Percentiles rank a stretch among this genome's conserved stretches.
phyloP scores from a whole-genome alignment of 331 rosid species.

The Pyracantha coccinea region DNA sequence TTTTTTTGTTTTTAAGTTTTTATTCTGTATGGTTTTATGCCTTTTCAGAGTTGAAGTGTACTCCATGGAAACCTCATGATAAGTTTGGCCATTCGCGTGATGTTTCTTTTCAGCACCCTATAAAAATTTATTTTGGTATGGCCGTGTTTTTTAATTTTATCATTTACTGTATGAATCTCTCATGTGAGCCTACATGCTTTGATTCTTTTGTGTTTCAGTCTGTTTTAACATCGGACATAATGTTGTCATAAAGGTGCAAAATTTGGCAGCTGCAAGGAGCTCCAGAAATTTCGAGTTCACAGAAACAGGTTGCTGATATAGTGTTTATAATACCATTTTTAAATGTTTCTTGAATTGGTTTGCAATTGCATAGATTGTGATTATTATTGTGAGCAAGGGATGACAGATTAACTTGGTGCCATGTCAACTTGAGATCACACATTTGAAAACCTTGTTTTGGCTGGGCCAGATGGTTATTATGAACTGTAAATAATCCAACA shows the following conservation, averaged over 20 bases:
- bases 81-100: slow-evolving; percentile 73
- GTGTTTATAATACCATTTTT: neutral
- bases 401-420: neutral
- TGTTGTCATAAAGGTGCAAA: slow-evolving; percentile 63
- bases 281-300: slow-evolving; percentile 63
- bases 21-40: slow-evolving; percentile 11
- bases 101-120: slow-evolving; percentile 85
- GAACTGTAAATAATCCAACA: neutral
- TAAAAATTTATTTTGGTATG: slow-evolving; percentile 90
- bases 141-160: neutral
- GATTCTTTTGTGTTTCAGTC: neutral
- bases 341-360: neutral
- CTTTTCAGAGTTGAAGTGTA: slow-evolving; percentile 60
- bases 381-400: neutral
- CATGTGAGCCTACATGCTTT: neutral
- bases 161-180: neutral
- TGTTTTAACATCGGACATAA: neutral
- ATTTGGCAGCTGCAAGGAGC: slow-evolving; percentile 74
- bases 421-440: neutral
- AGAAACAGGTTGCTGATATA: slow-evolving; percentile 56
- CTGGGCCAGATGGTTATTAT: neutral
- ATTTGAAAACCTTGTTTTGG: neutral
- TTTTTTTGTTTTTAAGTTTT: neutral
- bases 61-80: slow-evolving; percentile 60
- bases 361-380: neutral